Evolutionary conservation across 2,329 filamentous ascomycete species (phyloP), one percentile per base, ranked within the genome.

Genomic region (Simplicillium sp.): DNA sequence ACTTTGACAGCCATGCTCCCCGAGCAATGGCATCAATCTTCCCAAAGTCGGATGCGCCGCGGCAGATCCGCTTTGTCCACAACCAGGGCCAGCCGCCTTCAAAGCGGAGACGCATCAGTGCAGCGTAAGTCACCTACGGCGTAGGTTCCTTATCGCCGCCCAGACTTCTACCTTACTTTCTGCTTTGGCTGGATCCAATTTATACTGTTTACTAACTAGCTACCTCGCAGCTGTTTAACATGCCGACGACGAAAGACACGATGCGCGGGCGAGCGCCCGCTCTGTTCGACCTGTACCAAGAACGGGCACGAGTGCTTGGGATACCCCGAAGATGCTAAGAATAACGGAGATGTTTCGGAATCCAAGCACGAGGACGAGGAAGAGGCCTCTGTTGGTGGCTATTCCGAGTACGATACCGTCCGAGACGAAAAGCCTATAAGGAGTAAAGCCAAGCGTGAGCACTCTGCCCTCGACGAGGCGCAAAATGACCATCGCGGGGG

Each of bases 41-140:
- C 31, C 34, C 41, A 46, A 54, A 55, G 52, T 52, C 55, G 51
- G 58, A 61, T 44, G 59, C 66, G 36, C 71, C 65, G 42, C 78
- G 75, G 59, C 72, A 75, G 57, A 85, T 87, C 50, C 82, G 84
- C 51, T 90, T 89, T 59, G 84, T 90, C 51, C 84, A 87, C 48
- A 87, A 82, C 54, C 83, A 88, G 62, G 84, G 85, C 46, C 82
- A 86, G 49, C 85, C 85, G 37, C 84, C 85, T 46, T 82, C 82
- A 18, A 90, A 89, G 62, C 72, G 84, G 52, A 75, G 85, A 56
- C 73, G 85, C 52, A 85, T 90, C 54, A 87, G 82, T 63, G 82
- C 84, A 54, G 85, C 85, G 77, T 85, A 71, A 61, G 80, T 73
- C 40, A 50, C 42, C 35, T 43, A 41, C 12, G 5, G 6, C 20